Evolutionary conservation across 441 rosid genomes (phyloP), one percentile per base, ranked within the genome.

Genomic region (Euphorbia corollata): DNA sequence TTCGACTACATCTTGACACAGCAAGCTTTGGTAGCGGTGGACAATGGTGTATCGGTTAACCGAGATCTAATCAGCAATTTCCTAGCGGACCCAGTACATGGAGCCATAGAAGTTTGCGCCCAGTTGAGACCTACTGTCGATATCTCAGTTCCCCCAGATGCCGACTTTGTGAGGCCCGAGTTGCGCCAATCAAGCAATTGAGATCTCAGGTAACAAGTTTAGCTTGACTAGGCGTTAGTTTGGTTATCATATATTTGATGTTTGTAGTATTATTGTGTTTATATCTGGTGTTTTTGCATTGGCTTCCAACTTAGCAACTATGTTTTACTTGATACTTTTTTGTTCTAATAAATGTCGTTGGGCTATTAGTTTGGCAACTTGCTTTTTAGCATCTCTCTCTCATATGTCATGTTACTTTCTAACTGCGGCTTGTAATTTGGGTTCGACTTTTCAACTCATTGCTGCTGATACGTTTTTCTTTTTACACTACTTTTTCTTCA

Each of bases 151-250:
- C 81, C 98, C 15, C 63, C 87, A 5, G 90, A 92, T 80, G 97
- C 98, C 1, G 94, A 90, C 68, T 87, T 92, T 30, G 98, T 92
- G 59, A 92, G 97, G 47, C 97, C 94, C 0, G 96, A 90, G 80
- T 70, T 88, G 71, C 87, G 97, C 43, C 90, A 85, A 63, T 75
- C 92, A 38, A 68, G 79, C 68, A 80, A 82, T 71, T 85, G 68
- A 82, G 62, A 50, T 51, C 38, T 5, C 3, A 51, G 32, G 16
- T 7, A 16, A n/a, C 4, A 34, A 8, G 7, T 30, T 4, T 27
- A 55, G 54, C 19, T 18, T 13, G 34, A 36, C 51, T 19, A 22
- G 13, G 60, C 30, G 20, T 20, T 62, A 43, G 65, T 62, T 62
- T 22, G 7, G 5, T 6, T 34, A 6, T 9, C 51, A 16, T 43